These are phyloP conservation scores for Eucalyptus sideroxylon DNA, from an alignment of 345 rosid genomes.

Conservation along the genomic window DNA sequence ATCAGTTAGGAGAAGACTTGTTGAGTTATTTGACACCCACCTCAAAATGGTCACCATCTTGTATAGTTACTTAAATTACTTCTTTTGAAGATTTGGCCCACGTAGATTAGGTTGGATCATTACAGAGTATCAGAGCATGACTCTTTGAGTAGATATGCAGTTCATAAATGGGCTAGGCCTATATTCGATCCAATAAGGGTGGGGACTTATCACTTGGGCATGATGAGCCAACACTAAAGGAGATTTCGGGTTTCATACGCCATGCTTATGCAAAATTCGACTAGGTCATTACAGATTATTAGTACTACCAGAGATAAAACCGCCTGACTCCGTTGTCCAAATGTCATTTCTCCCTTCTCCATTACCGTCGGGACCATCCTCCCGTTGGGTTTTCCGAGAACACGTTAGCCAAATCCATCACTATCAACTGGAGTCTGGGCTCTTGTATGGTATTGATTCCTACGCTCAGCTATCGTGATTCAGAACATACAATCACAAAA, in stretches of 20 bases:
- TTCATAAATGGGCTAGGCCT: rapidly evolving
- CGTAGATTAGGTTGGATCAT: rapidly evolving
- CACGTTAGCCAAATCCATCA: neutral
- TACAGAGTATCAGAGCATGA: neutral
- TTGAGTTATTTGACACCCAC: neutral
- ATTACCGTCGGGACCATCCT: neutral
- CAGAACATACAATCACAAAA: neutral
- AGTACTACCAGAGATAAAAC: neutral
- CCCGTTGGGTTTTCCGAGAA: neutral
- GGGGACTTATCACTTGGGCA: neutral
- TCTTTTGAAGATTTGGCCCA: neutral
- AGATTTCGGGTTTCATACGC: too few species aligned
- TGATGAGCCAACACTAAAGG: neutral
- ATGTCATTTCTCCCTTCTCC: neutral
- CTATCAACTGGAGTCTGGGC: neutral
- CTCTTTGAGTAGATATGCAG: rapidly evolving
- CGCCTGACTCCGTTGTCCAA: neutral
- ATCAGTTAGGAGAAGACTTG: neutral
- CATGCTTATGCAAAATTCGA: too few species aligned
- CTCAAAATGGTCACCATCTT: neutral
- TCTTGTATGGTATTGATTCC: neutral
- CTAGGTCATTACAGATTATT: neutral
- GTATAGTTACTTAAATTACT: neutral
- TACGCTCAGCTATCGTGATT: neutral
- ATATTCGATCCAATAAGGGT: neutral